These are phyloP conservation scores for Fraxinus sp. DNA, from an alignment of 305 asterid species.

Conservation along the genomic window DNA sequence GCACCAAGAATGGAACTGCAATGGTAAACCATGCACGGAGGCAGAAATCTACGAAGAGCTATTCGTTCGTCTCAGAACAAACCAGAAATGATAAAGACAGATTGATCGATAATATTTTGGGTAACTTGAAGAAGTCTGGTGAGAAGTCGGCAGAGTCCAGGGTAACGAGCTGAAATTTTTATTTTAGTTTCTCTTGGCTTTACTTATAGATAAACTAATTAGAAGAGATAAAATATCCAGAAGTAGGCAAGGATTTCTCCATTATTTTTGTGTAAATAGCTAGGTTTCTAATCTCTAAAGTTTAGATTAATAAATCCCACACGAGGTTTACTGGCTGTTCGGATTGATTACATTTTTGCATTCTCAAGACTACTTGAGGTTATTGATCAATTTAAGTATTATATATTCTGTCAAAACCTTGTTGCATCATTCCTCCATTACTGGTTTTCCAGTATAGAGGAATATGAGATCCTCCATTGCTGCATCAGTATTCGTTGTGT, in stretches of 20 bases:
- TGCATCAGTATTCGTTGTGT: background rate
- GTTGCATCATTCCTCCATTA: background rate
- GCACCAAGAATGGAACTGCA: slow-evolving; percentile 18
- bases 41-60: slow-evolving; percentile 41
- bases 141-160: slow-evolving; percentile 41
- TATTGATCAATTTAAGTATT: background rate
- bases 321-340: background rate
- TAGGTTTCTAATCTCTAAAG: background rate
- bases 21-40: slow-evolving; percentile 27
- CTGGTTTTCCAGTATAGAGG: background rate
- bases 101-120: slow-evolving; percentile 58
- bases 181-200: background rate
- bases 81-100: slow-evolving; percentile 42
- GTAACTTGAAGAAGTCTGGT: slow-evolving; percentile 52
- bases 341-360: background rate
- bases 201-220: background rate
- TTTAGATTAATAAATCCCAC: background rate
- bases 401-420: background rate
- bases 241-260: background rate
- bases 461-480: background rate
- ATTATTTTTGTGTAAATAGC: background rate
- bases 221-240: background rate
- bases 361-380: background rate
- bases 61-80: slow-evolving; percentile 57
- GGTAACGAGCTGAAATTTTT: slow-evolving; percentile 28